These are phyloP conservation scores for Aspergillus sp. DNA, from an alignment of 2,329 filamentous ascomycete genomes.

Conservation along the genomic window DNA sequence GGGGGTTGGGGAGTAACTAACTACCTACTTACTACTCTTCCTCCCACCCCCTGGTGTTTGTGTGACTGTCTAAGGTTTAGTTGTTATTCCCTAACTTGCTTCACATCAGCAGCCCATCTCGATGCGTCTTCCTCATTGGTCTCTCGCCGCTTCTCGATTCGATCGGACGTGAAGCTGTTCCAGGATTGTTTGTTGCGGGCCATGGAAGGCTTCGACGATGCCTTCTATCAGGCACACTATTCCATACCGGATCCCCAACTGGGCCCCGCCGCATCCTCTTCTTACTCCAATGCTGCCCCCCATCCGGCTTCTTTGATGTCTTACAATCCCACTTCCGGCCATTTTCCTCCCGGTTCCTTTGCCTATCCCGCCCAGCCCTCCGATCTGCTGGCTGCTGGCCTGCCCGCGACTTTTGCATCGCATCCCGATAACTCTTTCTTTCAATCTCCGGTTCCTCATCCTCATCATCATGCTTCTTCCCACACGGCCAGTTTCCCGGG, in stretches of 20 bases:
- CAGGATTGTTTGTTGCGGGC: constrained; percentile 4
- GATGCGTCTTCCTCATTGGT: constrained; percentile 22
- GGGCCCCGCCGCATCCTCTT: background rate
- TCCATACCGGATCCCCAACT: constrained; percentile 11
- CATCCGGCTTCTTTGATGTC: constrained; percentile 16
- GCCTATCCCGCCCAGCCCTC: constrained; percentile 15
- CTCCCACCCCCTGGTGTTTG: background rate
- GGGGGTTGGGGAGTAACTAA: too few relatives aligned
- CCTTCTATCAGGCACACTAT: constrained; percentile 21
- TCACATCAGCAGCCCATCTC: background rate
- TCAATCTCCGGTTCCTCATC: constrained; percentile 8
- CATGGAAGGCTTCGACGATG: constrained; percentile 20
- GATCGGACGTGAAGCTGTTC: constrained; percentile 20
- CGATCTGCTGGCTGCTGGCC: constrained; percentile 13
- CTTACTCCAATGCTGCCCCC: constrained; percentile 8
- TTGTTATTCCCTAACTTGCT: background rate
- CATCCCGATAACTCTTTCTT: constrained; percentile 20
- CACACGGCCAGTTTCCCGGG: constrained; percentile 14
- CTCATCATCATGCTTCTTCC: background rate
- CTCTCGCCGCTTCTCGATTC: constrained; percentile 14
- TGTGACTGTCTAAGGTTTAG: background rate
- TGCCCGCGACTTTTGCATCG: constrained; percentile 15
- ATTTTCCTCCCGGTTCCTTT: constrained; percentile 15
- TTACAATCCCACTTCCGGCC: constrained; percentile 10
- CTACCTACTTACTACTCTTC: too few relatives aligned